Percentiles rank a stretch among this genome's conserved stretches.
Evolutionary conservation across 2,329 filamentous ascomycete genomes (phyloP).

Genomic region (Neoascochyta sp.): DNA sequence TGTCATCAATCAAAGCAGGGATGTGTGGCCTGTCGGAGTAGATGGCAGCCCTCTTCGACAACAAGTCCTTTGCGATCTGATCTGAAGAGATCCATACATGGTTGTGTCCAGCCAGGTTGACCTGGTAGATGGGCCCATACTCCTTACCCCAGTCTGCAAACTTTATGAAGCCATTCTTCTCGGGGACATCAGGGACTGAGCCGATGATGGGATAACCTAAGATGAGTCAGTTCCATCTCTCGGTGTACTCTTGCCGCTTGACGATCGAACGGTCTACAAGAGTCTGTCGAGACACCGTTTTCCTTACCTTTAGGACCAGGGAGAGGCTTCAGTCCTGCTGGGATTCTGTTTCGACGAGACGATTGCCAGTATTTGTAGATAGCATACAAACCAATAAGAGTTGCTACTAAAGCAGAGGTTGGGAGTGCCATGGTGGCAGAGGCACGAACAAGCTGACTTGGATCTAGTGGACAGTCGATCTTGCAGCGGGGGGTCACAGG

Average conservation of each 20-base stretch:
- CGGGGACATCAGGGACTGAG: conserved; percentile 43
- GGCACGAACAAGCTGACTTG: conserved; percentile 1
- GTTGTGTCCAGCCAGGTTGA: conserved; percentile 44
- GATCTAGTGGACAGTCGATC: conserved; percentile 2
- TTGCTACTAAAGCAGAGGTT: conserved; percentile 24
- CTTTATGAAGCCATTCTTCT: conserved; percentile 44
- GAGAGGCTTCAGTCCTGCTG: conserved; percentile 36
- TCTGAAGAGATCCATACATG: conserved; percentile 48
- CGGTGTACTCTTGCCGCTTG: background rate
- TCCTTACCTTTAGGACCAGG: conserved; percentile 42
- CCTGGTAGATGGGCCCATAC: conserved; percentile 46
- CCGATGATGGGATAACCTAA: conserved; percentile 46
- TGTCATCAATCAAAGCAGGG: conserved; percentile 43
- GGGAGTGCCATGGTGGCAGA: conserved; percentile 30
- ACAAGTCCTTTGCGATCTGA: conserved; percentile 41
- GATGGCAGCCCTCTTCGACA: conserved; percentile 45
- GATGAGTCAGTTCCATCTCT: conserved; percentile 1
- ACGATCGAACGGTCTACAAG: background rate
- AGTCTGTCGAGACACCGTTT: conserved; percentile 1
- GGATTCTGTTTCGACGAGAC: conserved; percentile 27
- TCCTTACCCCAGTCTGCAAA: conserved; percentile 46
- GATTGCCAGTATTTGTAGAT: conserved; percentile 28
- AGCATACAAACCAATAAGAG: conserved; percentile 22
- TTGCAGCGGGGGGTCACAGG: conserved; percentile 7
- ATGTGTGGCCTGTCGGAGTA: conserved; percentile 49